Base-by-base conservation (phyloP, 768 basidiomycete genomes). In the Leccinum truebloodii region DNA sequence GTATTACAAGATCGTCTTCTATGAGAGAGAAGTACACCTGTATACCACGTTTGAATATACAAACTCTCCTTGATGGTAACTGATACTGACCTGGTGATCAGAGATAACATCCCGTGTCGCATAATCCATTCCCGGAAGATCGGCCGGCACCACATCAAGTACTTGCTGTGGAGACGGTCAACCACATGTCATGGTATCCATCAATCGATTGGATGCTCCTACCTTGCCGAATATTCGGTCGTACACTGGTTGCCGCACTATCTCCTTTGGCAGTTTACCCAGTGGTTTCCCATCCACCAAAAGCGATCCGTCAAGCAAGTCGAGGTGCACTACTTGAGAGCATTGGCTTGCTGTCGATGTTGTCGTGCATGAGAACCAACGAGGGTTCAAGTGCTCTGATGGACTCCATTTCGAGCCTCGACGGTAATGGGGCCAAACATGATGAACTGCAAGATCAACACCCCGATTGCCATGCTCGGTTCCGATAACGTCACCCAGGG, bases 1-100 rank as follows among this genome's bases (percentile, higher is more conserved):
- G 55, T 49, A 75, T 66, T 9, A 69, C 51, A 13, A 74, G 63
- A 8, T 65, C 59, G 1, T 58, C 52, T 6, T 58, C 16, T 32
- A 48, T 50, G 13, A 69, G 59, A 10, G 63, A 60, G 52, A 73
- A 73, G 49, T 64, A 62, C 7, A 75, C 61, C 73, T 73, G 6
- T 6, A 12, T 0, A 46, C 4, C 2, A 4, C 3, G 0, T 30
- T 3, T 51, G 18, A 50, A 18, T 50, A 30, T 37, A 3, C 35
- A 32, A 24, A 9, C 16, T 41, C 41, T 44, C n/a, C 4, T n/a
- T 4, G n/a, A n/a, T n/a, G 9, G 9, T 44, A 44, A 44, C 41
- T 44, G 41, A 20, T 44, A 44, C 41, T 55, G 26, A 67, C 72
- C 58, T 63, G 67, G 22, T 74, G 62, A 34, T 37, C 59, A 13